Conservation (phyloP, 2,329 filamentous ascomycete species). For the Sordariomycetes sp. region DNA sequence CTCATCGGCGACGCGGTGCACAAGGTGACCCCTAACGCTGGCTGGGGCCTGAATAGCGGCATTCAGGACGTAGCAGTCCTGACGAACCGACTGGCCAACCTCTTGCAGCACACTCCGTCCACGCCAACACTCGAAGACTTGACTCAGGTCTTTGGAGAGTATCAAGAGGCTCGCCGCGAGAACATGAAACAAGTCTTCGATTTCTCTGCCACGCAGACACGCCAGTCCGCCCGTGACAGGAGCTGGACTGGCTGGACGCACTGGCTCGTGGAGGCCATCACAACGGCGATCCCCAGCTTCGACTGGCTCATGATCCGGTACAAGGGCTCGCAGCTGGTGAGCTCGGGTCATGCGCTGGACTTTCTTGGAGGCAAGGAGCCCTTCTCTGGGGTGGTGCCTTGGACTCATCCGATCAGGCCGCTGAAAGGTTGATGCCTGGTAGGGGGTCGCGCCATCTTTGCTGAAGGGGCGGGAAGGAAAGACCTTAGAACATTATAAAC, state of each 20-base stretch:
- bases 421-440: neutral
- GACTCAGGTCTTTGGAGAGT: constrained; percentile 1
- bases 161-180: constrained; percentile 5
- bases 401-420: constrained; percentile 3
- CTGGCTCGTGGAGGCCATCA: constrained; percentile 1
- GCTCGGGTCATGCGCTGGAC: constrained; percentile 2
- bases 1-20: constrained; percentile 20
- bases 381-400: constrained; percentile 2
- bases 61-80: constrained; percentile 16
- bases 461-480: no score
- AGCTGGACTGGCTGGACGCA: constrained; percentile 3
- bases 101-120: neutral
- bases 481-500: no score
- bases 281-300: constrained; percentile 1
- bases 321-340: constrained; percentile 3
- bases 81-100: constrained; percentile 12
- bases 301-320: constrained; percentile 5
- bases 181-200: constrained; percentile 3
- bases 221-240: constrained; percentile 3
- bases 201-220: constrained; percentile 4
- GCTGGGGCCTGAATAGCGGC: constrained; percentile 17
- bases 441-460: no score
- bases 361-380: constrained; percentile 2
- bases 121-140: neutral
- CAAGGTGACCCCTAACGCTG: constrained; percentile 19